Conservation (phyloP, 1,139 yeast species). For the Hyphopichia buzzinii region DNA sequence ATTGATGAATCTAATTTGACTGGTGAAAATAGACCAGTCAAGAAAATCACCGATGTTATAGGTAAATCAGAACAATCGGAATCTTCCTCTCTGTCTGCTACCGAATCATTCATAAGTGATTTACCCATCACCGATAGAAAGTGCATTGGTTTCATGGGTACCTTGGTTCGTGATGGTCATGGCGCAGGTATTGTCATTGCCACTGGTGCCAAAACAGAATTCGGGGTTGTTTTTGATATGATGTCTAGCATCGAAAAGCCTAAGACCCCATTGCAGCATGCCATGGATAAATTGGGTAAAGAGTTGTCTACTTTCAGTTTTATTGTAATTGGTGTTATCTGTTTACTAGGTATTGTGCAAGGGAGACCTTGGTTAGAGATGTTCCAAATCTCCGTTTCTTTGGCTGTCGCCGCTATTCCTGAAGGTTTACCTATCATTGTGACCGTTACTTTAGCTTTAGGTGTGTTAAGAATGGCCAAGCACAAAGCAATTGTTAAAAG, state of each 20-base stretch:
- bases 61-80: slow-evolving; percentile 15
- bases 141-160: slow-evolving; percentile 91
- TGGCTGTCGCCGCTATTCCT: slow-evolving; percentile 98
- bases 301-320: slow-evolving; percentile 83
- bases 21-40: slow-evolving; percentile 88
- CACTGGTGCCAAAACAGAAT: slow-evolving; percentile 82
- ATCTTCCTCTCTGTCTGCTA: slow-evolving; percentile 17
- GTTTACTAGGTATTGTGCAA: slow-evolving; percentile 80
- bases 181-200: slow-evolving; percentile 93
- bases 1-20: slow-evolving; percentile 93
- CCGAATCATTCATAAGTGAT: slow-evolving; percentile 17
- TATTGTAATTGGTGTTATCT: slow-evolving; percentile 80
- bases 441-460: slow-evolving; percentile 91
- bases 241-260: slow-evolving; percentile 94
- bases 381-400: slow-evolving; percentile 94
- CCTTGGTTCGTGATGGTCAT: slow-evolving; percentile 90
- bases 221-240: slow-evolving; percentile 89
- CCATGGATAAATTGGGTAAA: slow-evolving; percentile 93
- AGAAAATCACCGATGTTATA: slow-evolving; percentile 44
- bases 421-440: slow-evolving; percentile 97
- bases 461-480: slow-evolving; percentile 92
- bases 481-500: slow-evolving; percentile 91
- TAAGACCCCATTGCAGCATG: slow-evolving; percentile 88
- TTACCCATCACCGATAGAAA: slow-evolving; percentile 61
- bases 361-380: slow-evolving; percentile 94